phyloP scores from a whole-genome alignment of 805 yeast genomes.

The Hanseniaspora guilliermondii region DNA sequence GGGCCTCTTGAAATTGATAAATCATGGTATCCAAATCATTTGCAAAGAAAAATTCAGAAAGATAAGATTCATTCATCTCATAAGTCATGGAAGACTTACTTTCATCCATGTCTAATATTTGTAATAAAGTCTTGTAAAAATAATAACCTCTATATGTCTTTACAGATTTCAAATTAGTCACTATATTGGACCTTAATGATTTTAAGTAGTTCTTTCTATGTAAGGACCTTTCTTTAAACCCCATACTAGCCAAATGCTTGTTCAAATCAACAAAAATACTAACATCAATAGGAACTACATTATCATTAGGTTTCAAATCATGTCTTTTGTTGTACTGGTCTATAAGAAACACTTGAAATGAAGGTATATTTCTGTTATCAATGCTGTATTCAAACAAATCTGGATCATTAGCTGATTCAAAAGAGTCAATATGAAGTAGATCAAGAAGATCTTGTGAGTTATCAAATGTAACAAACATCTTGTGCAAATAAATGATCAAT shows the following conservation, averaged over 20 bases:
- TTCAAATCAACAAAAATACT: neutral
- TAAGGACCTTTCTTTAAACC: neutral
- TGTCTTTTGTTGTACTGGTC: neutral
- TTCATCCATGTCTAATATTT: neutral
- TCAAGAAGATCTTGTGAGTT: slow-evolving; percentile 1
- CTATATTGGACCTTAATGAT: neutral
- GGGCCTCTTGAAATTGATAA: neutral
- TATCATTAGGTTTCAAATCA: neutral
- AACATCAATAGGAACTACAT: neutral
- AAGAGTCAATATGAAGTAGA: neutral
- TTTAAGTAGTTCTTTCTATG: neutral
- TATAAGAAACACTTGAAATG: neutral
- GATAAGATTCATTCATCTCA: neutral
- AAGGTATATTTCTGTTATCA: neutral
- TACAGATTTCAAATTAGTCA: neutral
- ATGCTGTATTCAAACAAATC: neutral
- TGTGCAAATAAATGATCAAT: neutral
- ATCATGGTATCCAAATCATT: neutral
- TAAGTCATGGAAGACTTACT: neutral
- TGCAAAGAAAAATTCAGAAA: slow-evolving; percentile 2
- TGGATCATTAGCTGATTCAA: neutral
- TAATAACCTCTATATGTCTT: slow-evolving; percentile 9
- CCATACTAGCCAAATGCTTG: neutral
- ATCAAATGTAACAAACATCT: slow-evolving; percentile 1
- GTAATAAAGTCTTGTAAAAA: neutral